A percentile compares a stretch with the other conserved stretches of the same genome.
These are phyloP conservation scores for Elongisporangium undulatum DNA, from an alignment of 352 stramenopile genomes.

Conservation along the genomic window DNA sequence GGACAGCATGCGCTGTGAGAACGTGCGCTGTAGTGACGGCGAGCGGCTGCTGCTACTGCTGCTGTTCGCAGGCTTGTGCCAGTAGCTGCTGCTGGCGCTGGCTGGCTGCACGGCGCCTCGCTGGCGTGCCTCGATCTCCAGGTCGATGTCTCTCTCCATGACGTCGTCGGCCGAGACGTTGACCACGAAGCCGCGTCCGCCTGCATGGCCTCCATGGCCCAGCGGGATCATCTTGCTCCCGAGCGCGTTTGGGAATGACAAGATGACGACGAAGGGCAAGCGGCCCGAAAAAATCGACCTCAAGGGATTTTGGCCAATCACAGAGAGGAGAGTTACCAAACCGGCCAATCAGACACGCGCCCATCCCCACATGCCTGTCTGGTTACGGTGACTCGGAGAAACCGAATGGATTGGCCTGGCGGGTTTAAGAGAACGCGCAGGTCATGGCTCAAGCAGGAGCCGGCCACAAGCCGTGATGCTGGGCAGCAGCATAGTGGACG, in stretches of 20 bases:
- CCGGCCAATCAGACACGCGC: neutral
- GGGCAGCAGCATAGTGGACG: too few species aligned
- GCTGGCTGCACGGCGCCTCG: slow-evolving; percentile 18
- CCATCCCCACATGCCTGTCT: neutral
- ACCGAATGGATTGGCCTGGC: neutral
- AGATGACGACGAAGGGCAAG: neutral
- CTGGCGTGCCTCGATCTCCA: slow-evolving; percentile 63
- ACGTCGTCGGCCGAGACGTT: slow-evolving; percentile 62
- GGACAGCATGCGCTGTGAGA: slow-evolving; percentile 64
- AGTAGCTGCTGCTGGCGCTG: slow-evolving; percentile 11
- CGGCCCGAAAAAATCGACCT: neutral
- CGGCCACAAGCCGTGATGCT: too few species aligned
- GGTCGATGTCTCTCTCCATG: slow-evolving; percentile 64
- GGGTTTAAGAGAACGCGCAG: neutral
- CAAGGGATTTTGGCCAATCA: neutral
- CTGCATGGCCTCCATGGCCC: too few species aligned
- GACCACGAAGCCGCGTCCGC: slow-evolving; percentile 22
- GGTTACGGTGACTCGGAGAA: neutral
- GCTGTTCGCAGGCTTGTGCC: slow-evolving; percentile 4
- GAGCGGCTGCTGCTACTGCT: neutral
- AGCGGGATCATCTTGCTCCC: neutral
- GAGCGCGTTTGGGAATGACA: neutral
- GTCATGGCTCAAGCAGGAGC: too few species aligned
- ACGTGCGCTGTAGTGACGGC: slow-evolving; percentile 18
- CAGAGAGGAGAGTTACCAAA: neutral